Conservation (phyloP, 1,284 basidiomycete species). For the Coniferiporia sulphurascens region DNA sequence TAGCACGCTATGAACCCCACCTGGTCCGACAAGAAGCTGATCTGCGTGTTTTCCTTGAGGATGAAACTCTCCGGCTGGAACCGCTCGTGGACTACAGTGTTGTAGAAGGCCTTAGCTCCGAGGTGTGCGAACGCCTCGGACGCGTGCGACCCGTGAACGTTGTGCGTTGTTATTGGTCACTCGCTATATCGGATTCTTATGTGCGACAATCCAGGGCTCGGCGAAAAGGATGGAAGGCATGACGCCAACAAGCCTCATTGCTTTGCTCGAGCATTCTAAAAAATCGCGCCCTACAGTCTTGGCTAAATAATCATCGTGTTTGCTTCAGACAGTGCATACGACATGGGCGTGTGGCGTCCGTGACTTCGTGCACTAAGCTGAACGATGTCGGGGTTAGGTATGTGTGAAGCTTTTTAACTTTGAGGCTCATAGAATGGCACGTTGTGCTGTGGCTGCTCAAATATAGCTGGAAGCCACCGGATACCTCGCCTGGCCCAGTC, state of each 20-base stretch:
- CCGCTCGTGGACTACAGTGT: conserved; percentile 63
- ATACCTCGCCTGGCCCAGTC: too few relatives aligned
- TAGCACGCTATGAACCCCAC: conserved; percentile 58
- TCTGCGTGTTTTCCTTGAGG: conserved; percentile 70
- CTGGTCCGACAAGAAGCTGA: conserved; percentile 70
- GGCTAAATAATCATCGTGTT: not conserved
- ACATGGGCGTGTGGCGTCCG: too few relatives aligned
- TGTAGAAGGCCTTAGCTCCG: conserved; percentile 69
- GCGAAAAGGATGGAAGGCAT: conserved; percentile 87
- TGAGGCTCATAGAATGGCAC: too few relatives aligned
- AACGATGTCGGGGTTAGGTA: too few relatives aligned
- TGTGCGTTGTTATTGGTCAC: conserved; percentile 31
- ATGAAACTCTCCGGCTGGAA: conserved; percentile 70
- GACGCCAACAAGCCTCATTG: conserved; percentile 68
- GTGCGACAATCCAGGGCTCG: conserved; percentile 50
- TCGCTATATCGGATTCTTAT: not conserved
- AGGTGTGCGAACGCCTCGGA: conserved; percentile 66
- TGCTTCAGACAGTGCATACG: too few relatives aligned
- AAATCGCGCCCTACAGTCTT: conserved; percentile 22
- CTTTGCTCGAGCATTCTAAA: conserved; percentile 61
- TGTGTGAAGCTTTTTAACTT: too few relatives aligned
- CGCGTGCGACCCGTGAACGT: conserved; percentile 63
- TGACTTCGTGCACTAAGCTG: too few relatives aligned
- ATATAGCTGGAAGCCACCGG: too few relatives aligned
- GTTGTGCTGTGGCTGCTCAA: too few relatives aligned